Percentiles rank a stretch among this genome's conserved stretches.
phyloP scores from a whole-genome alignment of 106 monocot species.

The Narthecium ossifragum region DNA sequence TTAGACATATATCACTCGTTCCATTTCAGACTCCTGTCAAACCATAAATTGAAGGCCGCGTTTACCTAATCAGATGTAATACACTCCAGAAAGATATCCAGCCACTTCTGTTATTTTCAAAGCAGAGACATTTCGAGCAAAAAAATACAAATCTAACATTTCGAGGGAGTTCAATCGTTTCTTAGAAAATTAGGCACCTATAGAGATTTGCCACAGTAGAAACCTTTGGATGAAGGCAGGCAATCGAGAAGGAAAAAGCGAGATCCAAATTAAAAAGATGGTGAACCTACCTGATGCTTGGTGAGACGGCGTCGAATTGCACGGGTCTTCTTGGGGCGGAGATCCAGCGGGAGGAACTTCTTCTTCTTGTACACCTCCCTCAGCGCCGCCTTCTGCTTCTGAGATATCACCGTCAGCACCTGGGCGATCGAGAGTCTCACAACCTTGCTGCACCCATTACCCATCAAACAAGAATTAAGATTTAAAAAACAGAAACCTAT shows the following conservation, averaged over 20 bases:
- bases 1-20: too few species aligned
- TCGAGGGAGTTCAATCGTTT: too few species aligned
- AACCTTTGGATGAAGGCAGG: slow-evolving; percentile 1
- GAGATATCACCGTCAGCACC: slow-evolving; percentile 84
- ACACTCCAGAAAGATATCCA: too few species aligned
- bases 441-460: slow-evolving; percentile 39
- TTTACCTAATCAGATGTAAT: too few species aligned
- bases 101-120: too few species aligned
- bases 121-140: too few species aligned
- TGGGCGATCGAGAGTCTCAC: slow-evolving; percentile 70
- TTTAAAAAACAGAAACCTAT: neutral
- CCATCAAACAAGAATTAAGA: neutral
- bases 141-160: too few species aligned
- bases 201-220: slow-evolving; percentile 4
- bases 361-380: slow-evolving; percentile 83
- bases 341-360: slow-evolving; percentile 67
- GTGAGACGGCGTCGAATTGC: slow-evolving; percentile 74
- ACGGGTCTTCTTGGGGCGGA: slow-evolving; percentile 84
- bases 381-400: slow-evolving; percentile 84
- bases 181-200: too few species aligned
- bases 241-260: slow-evolving; percentile 8
- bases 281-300: slow-evolving; percentile 60
- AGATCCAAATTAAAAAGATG: slow-evolving; percentile 38
- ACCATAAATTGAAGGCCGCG: too few species aligned
- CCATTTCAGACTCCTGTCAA: too few species aligned